Conservation (phyloP, 331 rosid species). For the Cydonia oblonga region DNA sequence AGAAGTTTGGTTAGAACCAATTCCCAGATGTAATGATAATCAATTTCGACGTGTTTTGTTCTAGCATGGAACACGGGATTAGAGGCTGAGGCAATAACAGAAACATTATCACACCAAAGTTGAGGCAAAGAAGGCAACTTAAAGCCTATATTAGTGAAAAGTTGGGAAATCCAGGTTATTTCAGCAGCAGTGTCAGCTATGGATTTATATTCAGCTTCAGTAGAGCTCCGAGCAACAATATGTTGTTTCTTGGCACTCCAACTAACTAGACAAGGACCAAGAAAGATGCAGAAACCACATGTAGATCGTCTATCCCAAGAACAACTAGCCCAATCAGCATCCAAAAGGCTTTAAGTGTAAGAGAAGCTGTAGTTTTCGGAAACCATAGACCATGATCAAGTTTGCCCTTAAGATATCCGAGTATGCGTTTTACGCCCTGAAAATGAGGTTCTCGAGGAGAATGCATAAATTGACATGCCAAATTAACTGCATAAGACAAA, state of each 20-base stretch:
- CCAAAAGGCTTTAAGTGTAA: background rate
- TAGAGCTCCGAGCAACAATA: too few species aligned
- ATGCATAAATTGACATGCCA: background rate
- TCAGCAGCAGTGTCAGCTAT: background rate
- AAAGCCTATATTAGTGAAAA: too few species aligned
- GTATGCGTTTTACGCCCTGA: too few species aligned
- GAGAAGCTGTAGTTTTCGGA: too few species aligned
- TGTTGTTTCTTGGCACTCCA: background rate
- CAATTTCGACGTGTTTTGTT: too few species aligned
- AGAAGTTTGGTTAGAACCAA: too few species aligned
- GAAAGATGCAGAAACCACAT: background rate
- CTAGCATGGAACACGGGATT: too few species aligned
- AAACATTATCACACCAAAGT: too few species aligned
- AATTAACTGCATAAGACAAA: too few species aligned
- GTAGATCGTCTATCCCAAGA: background rate
- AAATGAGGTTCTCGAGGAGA: background rate
- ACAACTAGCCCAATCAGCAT: background rate
- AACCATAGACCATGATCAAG: background rate
- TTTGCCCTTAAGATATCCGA: background rate
- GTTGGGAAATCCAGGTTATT: background rate
- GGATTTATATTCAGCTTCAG: background rate
- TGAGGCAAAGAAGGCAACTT: too few species aligned
- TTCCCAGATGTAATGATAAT: too few species aligned
- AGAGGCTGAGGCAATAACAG: too few species aligned
- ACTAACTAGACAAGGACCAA: background rate